These are phyloP conservation scores for Candida dubliniensis DNA, from an alignment of 1,139 yeast genomes.

Conservation along the genomic window DNA sequence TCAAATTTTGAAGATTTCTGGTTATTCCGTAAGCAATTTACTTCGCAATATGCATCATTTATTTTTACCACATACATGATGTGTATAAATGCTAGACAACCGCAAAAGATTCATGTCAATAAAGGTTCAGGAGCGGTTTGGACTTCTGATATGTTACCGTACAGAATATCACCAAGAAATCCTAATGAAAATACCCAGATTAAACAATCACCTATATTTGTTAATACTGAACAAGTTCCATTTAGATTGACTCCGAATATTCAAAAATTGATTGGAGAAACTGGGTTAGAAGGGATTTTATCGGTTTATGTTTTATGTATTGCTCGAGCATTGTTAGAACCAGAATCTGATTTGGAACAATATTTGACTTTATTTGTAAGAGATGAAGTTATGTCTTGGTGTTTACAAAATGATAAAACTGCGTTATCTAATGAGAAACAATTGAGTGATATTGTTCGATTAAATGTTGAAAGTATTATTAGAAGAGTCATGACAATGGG, in stretches of 20 bases:
- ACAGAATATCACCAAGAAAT: conserved; percentile 66
- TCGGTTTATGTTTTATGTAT: conserved; percentile 83
- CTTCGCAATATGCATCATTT: conserved; percentile 94
- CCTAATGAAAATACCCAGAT: conserved; percentile 57
- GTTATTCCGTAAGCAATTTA: conserved; percentile 93
- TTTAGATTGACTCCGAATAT: conserved; percentile 95
- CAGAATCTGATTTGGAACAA: conserved; percentile 86
- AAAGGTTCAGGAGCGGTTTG: conserved; percentile 84
- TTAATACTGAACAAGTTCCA: conserved; percentile 93
- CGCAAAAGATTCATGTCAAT: conserved; percentile 87
- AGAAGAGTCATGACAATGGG: conserved; percentile 71
- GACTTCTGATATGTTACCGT: conserved; percentile 95
- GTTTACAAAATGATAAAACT: conserved; percentile 75
- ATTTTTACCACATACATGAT: conserved; percentile 92
- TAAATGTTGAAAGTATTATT: conserved; percentile 82
- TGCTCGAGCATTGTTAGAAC: conserved; percentile 86
- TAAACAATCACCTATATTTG: conserved; percentile 81
- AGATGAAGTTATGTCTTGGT: conserved; percentile 94
- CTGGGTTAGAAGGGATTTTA: conserved; percentile 86
- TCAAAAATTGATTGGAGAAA: conserved; percentile 90
- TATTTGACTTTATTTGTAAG: conserved; percentile 89
- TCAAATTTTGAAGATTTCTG: conserved; percentile 90
- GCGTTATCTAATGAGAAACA: conserved; percentile 56
- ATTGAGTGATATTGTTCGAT: conserved; percentile 80
- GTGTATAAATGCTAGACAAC: conserved; percentile 91